phyloP scores from a whole-genome alignment of 352 stramenopile genomes.

The Globisporangium alternatum region DNA sequence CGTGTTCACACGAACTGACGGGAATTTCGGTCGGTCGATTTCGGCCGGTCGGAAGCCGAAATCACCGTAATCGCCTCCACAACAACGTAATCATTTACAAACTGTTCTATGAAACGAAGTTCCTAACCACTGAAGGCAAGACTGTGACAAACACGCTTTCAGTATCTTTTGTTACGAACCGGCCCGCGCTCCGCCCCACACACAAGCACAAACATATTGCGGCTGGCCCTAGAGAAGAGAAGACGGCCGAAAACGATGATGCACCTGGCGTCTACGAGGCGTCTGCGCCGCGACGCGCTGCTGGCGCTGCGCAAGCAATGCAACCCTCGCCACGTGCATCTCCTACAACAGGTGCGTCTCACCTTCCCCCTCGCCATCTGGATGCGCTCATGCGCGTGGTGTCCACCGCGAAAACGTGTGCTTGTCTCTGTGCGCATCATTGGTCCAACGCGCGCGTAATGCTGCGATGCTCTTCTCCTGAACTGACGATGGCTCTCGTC shows the following conservation, averaged over 20 bases:
- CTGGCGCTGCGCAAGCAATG: conserved; percentile 52
- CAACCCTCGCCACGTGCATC: conserved; percentile 57
- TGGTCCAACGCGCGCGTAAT: not conserved
- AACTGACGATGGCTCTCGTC: not conserved
- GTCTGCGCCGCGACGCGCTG: conserved; percentile 55
- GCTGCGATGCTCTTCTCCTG: not conserved
- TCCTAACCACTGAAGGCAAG: not conserved
- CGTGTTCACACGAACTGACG: too few species aligned
- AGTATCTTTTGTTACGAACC: conserved; percentile 5
- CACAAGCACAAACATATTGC: not conserved
- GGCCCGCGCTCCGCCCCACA: conserved; percentile 2
- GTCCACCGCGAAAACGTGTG: not conserved
- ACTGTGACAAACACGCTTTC: not conserved
- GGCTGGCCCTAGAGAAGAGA: conserved; percentile 5
- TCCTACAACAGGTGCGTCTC: conserved; percentile 62
- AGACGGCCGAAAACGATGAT: conserved; percentile 24
- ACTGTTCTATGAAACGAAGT: not conserved
- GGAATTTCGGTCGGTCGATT: too few species aligned
- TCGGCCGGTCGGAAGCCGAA: too few species aligned
- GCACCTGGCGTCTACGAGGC: conserved; percentile 48
- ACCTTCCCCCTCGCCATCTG: not conserved
- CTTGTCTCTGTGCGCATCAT: conserved; percentile 7
- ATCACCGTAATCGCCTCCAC: too few species aligned
- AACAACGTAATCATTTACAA: not conserved
- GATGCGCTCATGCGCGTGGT: not conserved